These are phyloP conservation scores for Globisporangium okanoganense DNA, from an alignment of 352 stramenopile species.

Conservation along the genomic window DNA sequence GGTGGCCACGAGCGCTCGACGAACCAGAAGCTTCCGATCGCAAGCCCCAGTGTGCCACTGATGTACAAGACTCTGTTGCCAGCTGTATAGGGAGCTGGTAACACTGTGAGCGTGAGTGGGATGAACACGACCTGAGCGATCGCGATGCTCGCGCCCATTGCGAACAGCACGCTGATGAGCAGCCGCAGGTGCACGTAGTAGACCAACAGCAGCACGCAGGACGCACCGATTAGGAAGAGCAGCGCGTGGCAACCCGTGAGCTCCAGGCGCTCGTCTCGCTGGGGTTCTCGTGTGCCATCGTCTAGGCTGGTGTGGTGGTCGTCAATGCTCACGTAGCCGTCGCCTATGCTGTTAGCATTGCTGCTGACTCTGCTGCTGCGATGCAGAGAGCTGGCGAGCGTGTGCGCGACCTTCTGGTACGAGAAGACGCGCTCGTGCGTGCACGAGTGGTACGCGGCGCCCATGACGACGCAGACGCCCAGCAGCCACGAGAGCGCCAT, in stretches of 20 bases:
- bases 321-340: conserved; percentile 31
- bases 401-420: conserved; percentile 39
- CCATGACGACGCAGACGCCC: conserved; percentile 40
- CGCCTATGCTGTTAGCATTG: conserved; percentile 9
- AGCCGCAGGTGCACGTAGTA: conserved; percentile 64
- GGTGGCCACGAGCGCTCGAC: conserved; percentile 52
- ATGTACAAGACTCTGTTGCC: conserved; percentile 6
- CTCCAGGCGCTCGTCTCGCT: conserved; percentile 25
- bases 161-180: conserved; percentile 56
- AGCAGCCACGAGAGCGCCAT: conserved; percentile 65
- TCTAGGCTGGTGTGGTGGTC: conserved; percentile 11
- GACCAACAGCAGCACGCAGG: conserved; percentile 47
- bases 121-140: conserved; percentile 44
- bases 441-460: conserved; percentile 47
- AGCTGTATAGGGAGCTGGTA: neutral
- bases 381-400: conserved; percentile 10
- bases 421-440: conserved; percentile 45
- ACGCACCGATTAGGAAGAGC: conserved; percentile 56
- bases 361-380: conserved; percentile 2
- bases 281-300: neutral
- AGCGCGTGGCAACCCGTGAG: conserved; percentile 50
- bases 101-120: conserved; percentile 16
- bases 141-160: conserved; percentile 38
- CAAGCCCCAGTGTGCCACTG: conserved; percentile 16
- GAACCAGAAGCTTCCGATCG: conserved; percentile 45